These are phyloP conservation scores for Groenewaldozyma salmanticensis DNA, from an alignment of 805 yeast species.

Conservation along the genomic window DNA sequence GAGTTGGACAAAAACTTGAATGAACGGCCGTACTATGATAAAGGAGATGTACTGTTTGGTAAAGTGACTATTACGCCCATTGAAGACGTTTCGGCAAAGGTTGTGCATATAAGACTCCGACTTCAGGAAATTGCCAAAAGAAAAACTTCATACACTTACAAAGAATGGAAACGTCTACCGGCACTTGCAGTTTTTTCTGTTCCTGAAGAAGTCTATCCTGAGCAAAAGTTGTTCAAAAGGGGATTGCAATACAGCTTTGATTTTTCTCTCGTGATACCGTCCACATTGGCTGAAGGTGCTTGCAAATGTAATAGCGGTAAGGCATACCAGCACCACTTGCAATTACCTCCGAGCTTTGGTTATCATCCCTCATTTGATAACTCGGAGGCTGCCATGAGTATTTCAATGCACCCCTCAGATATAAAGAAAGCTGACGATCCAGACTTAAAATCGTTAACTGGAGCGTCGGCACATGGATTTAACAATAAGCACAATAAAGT, in stretches of 20 bases:
- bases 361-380: neutral
- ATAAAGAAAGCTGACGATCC: too few relatives aligned
- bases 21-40: constrained; percentile 2
- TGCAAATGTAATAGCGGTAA: constrained; percentile 8
- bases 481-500: neutral
- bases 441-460: too few relatives aligned
- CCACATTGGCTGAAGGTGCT: neutral
- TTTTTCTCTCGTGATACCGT: constrained; percentile 12
- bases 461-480: neutral
- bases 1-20: constrained; percentile 1
- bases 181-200: constrained; percentile 7
- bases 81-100: constrained; percentile 3
- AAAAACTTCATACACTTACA: constrained; percentile 2
- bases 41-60: constrained; percentile 12
- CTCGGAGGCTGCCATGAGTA: too few relatives aligned
- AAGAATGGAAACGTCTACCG: constrained; percentile 1
- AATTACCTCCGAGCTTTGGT: neutral
- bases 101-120: constrained; percentile 6
- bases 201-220: constrained; percentile 7
- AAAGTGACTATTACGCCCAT: constrained; percentile 7
- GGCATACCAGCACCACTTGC: neutral
- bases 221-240: constrained; percentile 5
- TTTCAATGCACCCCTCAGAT: too few relatives aligned
- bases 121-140: constrained; percentile 9
- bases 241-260: constrained; percentile 11